Conservation (phyloP, 331 rosid species). For the Quercus tomentella region DNA sequence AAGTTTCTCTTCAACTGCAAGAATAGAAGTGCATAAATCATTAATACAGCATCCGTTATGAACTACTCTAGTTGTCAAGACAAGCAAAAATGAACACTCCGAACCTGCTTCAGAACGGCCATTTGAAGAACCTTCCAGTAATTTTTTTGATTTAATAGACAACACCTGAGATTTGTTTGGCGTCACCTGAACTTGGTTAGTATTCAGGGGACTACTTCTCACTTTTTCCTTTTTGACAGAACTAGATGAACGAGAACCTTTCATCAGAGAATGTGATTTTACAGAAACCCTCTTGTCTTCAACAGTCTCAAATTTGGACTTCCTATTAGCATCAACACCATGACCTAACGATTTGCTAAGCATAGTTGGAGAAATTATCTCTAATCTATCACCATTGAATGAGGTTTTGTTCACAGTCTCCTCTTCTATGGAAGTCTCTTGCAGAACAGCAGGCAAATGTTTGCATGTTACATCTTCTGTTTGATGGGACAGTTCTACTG, state of each 20-base stretch:
- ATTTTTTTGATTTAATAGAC: slow-evolving; percentile 57
- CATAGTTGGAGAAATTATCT: slow-evolving; percentile 23
- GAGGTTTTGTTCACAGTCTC: slow-evolving; percentile 40
- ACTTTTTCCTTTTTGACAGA: slow-evolving; percentile 63
- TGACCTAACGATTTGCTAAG: slow-evolving; percentile 29
- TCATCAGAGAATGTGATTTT: slow-evolving; percentile 39
- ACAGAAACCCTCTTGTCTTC: slow-evolving; percentile 45
- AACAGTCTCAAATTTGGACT: slow-evolving; percentile 41
- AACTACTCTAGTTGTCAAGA: slow-evolving; percentile 1
- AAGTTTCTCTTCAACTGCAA: slow-evolving; percentile 95
- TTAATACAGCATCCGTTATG: slow-evolving; percentile 15
- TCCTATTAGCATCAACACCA: slow-evolving; percentile 35
- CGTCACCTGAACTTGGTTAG: slow-evolving; percentile 37
- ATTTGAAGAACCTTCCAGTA: slow-evolving; percentile 59
- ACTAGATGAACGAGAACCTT: slow-evolving; percentile 38
- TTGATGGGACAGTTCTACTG: slow-evolving; percentile 45
- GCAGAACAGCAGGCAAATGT: slow-evolving; percentile 32
- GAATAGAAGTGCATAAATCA: slow-evolving; percentile 26
- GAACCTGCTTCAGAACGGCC: slow-evolving; percentile 87
- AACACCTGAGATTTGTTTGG: slow-evolving; percentile 44
- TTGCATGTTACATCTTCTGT: slow-evolving; percentile 47
- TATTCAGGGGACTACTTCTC: slow-evolving; percentile 29
- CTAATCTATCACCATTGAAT: slow-evolving; percentile 26
- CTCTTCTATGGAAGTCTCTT: slow-evolving; percentile 31
- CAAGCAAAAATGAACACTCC: slow-evolving; percentile 21